phyloP scores from a whole-genome alignment of 768 basidiomycete species.

The Suillus subalutaceus region DNA sequence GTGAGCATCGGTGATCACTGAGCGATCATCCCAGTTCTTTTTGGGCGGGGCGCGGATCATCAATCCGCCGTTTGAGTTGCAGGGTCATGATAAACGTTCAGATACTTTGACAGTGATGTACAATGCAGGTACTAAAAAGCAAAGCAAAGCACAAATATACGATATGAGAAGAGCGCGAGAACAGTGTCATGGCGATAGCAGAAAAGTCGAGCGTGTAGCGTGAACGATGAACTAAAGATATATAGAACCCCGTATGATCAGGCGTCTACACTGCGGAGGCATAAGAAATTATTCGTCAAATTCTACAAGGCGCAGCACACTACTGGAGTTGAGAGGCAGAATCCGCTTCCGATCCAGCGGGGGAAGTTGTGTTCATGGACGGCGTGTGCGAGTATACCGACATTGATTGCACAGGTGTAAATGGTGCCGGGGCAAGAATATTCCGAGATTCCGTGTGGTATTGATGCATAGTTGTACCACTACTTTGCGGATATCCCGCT shows the following conservation, averaged over 20 bases:
- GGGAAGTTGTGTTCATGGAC: conserved; percentile 26
- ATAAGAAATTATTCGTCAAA: neutral
- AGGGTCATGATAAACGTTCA: neutral
- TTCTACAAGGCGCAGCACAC: conserved; percentile 14
- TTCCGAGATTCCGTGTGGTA: conserved; percentile 33
- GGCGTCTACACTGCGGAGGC: neutral
- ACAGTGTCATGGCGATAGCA: neutral
- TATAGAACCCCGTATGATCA: neutral
- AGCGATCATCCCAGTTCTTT: neutral
- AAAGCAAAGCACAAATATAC: neutral
- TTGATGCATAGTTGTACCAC: conserved; percentile 18
- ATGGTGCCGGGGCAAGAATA: conserved; percentile 12
- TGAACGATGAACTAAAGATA: neutral
- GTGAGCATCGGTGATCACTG: neutral
- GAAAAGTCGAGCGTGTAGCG: neutral
- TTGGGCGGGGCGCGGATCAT: neutral
- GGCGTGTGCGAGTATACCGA: conserved; percentile 29
- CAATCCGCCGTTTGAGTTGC: neutral
- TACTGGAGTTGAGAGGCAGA: conserved; percentile 30
- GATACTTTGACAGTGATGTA: conserved; percentile 6
- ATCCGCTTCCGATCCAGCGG: conserved; percentile 29
- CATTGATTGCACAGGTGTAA: conserved; percentile 27
- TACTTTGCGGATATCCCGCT: conserved; percentile 25
- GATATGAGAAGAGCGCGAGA: conserved; percentile 1
- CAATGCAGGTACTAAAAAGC: neutral